Conservation (phyloP, 768 basidiomycete species). For the Suillus tomentosus region DNA sequence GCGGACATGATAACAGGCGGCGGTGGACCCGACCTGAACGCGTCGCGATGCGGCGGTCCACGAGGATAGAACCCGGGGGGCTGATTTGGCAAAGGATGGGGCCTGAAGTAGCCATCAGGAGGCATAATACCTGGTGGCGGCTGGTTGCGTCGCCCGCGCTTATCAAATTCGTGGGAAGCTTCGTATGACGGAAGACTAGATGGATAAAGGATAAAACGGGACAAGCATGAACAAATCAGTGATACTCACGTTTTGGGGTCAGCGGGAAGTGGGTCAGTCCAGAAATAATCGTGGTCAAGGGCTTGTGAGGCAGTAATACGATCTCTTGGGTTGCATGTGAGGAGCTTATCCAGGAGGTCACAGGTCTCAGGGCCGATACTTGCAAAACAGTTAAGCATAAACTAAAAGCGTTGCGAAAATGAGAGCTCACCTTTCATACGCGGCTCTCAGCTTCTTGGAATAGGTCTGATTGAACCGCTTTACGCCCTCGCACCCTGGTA, state of each 20-base stretch:
- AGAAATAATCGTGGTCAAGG: conserved; percentile 93
- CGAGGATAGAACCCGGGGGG: conserved; percentile 36
- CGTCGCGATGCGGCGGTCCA: conserved; percentile 38
- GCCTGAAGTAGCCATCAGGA: conserved; percentile 23
- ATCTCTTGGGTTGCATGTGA: conserved; percentile 81
- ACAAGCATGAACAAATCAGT: neutral
- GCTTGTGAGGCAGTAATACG: conserved; percentile 86
- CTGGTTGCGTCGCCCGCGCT: conserved; percentile 59
- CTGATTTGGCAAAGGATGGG: conserved; percentile 18
- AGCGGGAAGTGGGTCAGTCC: conserved; percentile 85
- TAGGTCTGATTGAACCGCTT: conserved; percentile 56
- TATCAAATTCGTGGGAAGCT: conserved; percentile 83
- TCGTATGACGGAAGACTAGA: conserved; percentile 73
- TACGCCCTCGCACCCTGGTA: conserved; percentile 82
- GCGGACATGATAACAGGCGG: conserved; percentile 31
- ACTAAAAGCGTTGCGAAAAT: neutral
- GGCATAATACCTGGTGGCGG: conserved; percentile 28
- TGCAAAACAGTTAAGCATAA: conserved; percentile 14
- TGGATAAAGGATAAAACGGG: neutral
- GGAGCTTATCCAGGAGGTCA: conserved; percentile 80
- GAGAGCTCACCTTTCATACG: conserved; percentile 60
- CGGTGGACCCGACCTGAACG: conserved; percentile 33
- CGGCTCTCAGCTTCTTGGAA: conserved; percentile 55
- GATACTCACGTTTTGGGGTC: conserved; percentile 73
- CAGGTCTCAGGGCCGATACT: conserved; percentile 74